Evolutionary conservation across 1,139 yeast species (phyloP), one percentile per base, ranked within the genome.

Genomic region (Lodderomyces metapsilosis): DNA sequence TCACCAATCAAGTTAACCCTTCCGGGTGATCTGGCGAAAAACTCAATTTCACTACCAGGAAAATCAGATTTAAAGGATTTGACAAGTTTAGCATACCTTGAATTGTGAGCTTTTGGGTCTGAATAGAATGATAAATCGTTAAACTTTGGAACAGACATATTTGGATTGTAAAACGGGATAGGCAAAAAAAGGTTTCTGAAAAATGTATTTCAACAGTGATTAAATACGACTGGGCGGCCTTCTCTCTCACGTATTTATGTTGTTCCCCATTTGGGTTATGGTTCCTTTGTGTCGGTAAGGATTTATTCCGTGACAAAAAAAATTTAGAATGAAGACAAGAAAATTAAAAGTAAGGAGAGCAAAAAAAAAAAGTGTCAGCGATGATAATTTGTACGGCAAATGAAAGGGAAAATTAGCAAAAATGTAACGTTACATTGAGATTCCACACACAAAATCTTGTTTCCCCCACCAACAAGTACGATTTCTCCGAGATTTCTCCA

Each of bases 1-100:
- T 84, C 91, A 32, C 91, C 91, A 47, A 84, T 81, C 48, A 84
- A 64, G 58, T 84, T 84, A 45, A 84, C 91, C 53, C 91, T 66
- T 32, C 91, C 91, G 3, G 91, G 91, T 13, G 87, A 76, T 44
- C 89, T 70, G 33, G 82, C 66, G 36, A 77, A 58, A 52, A 80
- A 77, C 22, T 64, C 64, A 22, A 46, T 41, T 5, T 79, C 74
- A 9, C 52, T 52, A 17, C 50, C 54, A 16, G 50, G 42, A 43
- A 57, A 71, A 7, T 43, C 47, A 2, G 43, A 22, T 9, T 45
- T 33, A 48, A 69, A 72, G 2, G 38, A 32, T 2, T 39, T 17
- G 2, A 43, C 36, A 34, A 73, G 49, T 3, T 44, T 40, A 12
- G 49, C 48, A 45, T 65, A 71, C 42, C 78, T 58, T 3, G 43